These are phyloP conservation scores for Aspergillus haitiensis DNA, from an alignment of 495 filamentous ascomycete species.

Conservation along the genomic window DNA sequence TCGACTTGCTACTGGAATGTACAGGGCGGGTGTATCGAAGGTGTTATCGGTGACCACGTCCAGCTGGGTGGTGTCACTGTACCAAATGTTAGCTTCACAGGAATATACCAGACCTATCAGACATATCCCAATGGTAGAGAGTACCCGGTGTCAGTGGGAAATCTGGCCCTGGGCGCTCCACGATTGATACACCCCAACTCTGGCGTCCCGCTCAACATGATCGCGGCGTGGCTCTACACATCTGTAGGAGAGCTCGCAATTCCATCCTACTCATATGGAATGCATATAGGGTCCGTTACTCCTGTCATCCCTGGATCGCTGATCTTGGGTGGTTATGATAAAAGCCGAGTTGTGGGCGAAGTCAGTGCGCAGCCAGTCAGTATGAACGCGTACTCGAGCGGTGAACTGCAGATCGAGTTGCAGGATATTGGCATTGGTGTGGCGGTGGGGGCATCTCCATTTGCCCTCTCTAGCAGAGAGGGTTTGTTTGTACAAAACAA, in stretches of 20 bases:
- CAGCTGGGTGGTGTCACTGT: not conserved
- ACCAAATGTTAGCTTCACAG: slow-evolving; percentile 19
- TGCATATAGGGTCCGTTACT: slow-evolving; percentile 54
- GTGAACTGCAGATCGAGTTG: slow-evolving; percentile 33
- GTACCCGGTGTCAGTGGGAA: slow-evolving; percentile 17
- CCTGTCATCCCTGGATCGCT: slow-evolving; percentile 44
- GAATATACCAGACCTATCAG: slow-evolving; percentile 19
- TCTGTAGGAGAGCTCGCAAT: slow-evolving; percentile 20
- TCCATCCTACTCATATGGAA: slow-evolving; percentile 51
- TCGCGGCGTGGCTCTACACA: slow-evolving; percentile 14
- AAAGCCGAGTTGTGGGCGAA: slow-evolving; percentile 36
- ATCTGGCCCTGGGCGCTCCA: slow-evolving; percentile 17
- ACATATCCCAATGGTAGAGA: slow-evolving; percentile 22
- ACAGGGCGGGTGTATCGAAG: slow-evolving; percentile 9
- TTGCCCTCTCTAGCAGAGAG: slow-evolving; percentile 30
- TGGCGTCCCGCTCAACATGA: slow-evolving; percentile 12
- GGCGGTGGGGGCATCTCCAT: slow-evolving; percentile 43
- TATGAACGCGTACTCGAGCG: slow-evolving; percentile 2
- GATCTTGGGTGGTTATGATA: slow-evolving; percentile 54
- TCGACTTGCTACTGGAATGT: slow-evolving; percentile 18
- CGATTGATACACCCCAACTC: not conserved
- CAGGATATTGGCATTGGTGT: slow-evolving; percentile 46
- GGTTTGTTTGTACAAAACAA: slow-evolving; percentile 38
- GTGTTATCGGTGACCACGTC: slow-evolving; percentile 13
- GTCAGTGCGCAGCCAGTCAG: slow-evolving; percentile 22